Evolutionary conservation across 2,329 filamentous ascomycete species (phyloP).

Genomic region (Claviceps citrina): DNA sequence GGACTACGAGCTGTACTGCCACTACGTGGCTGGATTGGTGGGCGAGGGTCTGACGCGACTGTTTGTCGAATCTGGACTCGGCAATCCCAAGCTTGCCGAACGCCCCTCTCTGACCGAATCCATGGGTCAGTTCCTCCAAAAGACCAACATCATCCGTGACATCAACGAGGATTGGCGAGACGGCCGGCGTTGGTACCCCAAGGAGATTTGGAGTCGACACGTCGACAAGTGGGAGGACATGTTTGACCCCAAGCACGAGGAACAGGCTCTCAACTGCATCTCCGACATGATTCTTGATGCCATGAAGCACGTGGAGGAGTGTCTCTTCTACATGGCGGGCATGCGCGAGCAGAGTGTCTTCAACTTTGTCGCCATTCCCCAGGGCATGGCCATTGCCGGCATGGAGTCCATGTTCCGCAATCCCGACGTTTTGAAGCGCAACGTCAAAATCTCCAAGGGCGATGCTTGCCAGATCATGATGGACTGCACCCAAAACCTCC

Average conservation of each 20-base stretch:
- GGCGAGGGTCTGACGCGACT: constrained; percentile 83
- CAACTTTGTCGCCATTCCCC: constrained; percentile 96
- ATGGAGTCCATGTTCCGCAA: constrained; percentile 88
- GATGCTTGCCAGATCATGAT: constrained; percentile 84
- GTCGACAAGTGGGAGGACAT: constrained; percentile 81
- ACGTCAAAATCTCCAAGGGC: constrained; percentile 94
- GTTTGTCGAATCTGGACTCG: constrained; percentile 75
- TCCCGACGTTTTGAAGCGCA: constrained; percentile 65
- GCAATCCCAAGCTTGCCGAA: constrained; percentile 69
- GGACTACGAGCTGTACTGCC: constrained; percentile 94
- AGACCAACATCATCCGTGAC: constrained; percentile 97
- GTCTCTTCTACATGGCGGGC: constrained; percentile 93
- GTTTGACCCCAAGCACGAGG: constrained; percentile 64
- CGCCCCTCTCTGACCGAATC: constrained; percentile 73
- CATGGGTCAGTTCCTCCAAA: constrained; percentile 95
- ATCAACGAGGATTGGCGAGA: constrained; percentile 81
- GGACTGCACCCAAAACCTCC: constrained; percentile 81
- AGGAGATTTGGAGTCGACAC: constrained; percentile 93
- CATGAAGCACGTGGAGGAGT: constrained; percentile 75
- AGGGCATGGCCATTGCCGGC: constrained; percentile 93
- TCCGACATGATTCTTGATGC: constrained; percentile 93
- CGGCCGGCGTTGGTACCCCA: constrained; percentile 82
- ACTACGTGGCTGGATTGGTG: constrained; percentile 96
- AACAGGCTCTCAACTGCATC: constrained; percentile 66
- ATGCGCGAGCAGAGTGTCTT: constrained; percentile 93